Percentiles rank a stretch among this genome's conserved stretches.
Conservation (phyloP, 306 rosid species). For the Castanea crenata region DNA sequence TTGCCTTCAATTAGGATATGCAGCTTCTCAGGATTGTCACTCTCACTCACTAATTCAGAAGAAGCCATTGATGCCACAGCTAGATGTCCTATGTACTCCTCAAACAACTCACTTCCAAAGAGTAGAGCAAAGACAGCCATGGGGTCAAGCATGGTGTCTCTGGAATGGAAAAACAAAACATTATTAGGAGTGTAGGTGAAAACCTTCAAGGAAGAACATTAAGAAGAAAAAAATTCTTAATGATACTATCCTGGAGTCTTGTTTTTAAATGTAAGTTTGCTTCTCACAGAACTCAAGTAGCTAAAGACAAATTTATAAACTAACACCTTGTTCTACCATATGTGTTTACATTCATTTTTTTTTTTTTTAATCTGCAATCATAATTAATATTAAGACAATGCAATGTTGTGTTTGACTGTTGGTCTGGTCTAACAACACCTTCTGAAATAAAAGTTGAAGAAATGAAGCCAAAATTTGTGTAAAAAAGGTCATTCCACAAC, state of each 20-base stretch:
- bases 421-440: too few species aligned
- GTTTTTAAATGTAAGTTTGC: not conserved
- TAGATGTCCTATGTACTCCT: slow-evolving; percentile 83
- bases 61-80: slow-evolving; percentile 95
- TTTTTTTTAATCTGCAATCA: too few species aligned
- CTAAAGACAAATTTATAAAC: too few species aligned
- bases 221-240: not conserved
- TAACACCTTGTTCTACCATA: too few species aligned
- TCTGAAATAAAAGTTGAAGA: too few species aligned
- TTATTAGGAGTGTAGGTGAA: not conserved
- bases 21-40: slow-evolving; percentile 58
- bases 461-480: too few species aligned
- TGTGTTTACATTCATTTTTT: too few species aligned
- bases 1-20: slow-evolving; percentile 73
- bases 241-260: not conserved
- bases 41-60: slow-evolving; percentile 58
- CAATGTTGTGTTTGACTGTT: too few species aligned
- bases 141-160: slow-evolving; percentile 93
- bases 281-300: not conserved
- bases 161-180: slow-evolving; percentile 32
- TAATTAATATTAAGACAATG: too few species aligned
- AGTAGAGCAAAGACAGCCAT: slow-evolving; percentile 81
- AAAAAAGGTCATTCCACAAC: too few species aligned
- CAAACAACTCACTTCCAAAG: slow-evolving; percentile 92
- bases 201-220: not conserved